Evolutionary conservation across 2,329 filamentous ascomycete genomes (phyloP).

Genomic region (Didymella keratinophila): DNA sequence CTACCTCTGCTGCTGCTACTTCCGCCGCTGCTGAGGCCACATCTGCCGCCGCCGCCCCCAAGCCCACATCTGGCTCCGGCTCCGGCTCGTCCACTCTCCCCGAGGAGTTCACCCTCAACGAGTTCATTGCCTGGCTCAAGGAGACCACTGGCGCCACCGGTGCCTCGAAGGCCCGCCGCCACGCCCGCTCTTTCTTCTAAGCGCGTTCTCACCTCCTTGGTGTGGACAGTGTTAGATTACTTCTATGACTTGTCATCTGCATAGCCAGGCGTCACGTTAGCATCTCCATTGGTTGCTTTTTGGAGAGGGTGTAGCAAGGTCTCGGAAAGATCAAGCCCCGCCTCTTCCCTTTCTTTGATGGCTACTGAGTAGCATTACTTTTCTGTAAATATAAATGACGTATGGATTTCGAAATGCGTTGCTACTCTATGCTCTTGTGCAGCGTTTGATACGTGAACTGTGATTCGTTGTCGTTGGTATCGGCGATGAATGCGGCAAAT

Average conservation of each 20-base stretch:
- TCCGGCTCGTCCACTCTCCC: slow-evolving; percentile 32
- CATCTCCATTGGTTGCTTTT: slow-evolving; percentile 18
- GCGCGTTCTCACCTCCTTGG: slow-evolving; percentile 34
- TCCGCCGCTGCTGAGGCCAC: slow-evolving; percentile 18
- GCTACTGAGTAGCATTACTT: slow-evolving; percentile 23
- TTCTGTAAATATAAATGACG: slow-evolving; percentile 22
- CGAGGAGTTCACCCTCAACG: slow-evolving; percentile 39
- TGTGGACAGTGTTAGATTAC: not conserved
- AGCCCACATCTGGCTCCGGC: slow-evolving; percentile 23
- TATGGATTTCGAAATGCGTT: slow-evolving; percentile 20
- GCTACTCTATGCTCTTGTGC: slow-evolving; percentile 1
- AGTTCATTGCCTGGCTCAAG: slow-evolving; percentile 44
- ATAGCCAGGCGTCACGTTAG: slow-evolving; percentile 20
- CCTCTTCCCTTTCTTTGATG: slow-evolving; percentile 12
- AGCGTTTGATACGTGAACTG: not conserved
- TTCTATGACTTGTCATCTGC: slow-evolving; percentile 17
- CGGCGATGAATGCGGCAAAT: slow-evolving; percentile 73
- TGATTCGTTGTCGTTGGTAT: not conserved
- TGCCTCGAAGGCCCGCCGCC: slow-evolving; percentile 39
- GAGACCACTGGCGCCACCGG: slow-evolving; percentile 28
- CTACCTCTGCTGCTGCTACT: slow-evolving; percentile 22
- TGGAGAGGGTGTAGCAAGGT: slow-evolving; percentile 11
- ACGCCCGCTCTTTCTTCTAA: slow-evolving; percentile 53
- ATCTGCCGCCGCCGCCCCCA: slow-evolving; percentile 17
- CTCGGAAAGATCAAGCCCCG: slow-evolving; percentile 17